Conservation (phyloP, 805 yeast species). For the Metschnikowia cerradonensis region DNA sequence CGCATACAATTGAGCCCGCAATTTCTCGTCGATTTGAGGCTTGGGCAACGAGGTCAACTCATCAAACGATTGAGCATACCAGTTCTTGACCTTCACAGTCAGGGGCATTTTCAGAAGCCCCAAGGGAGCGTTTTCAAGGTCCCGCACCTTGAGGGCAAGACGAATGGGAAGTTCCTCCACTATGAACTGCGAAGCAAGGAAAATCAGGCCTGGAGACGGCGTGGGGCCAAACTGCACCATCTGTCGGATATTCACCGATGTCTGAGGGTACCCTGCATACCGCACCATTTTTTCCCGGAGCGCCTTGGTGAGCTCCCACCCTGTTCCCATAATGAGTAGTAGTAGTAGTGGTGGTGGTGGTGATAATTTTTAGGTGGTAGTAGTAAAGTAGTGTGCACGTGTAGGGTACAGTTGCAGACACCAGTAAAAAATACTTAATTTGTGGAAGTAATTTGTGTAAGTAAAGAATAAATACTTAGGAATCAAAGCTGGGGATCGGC, state of each 20-base stretch:
- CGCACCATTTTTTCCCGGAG: conserved; percentile 54
- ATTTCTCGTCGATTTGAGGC: conserved; percentile 47
- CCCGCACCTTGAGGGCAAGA: conserved; percentile 80
- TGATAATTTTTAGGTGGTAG: too few relatives aligned
- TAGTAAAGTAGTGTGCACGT: too few relatives aligned
- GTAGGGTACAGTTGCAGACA: too few relatives aligned
- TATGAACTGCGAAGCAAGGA: conserved; percentile 78
- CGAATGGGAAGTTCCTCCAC: conserved; percentile 86
- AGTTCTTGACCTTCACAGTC: conserved; percentile 69
- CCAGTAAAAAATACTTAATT: too few relatives aligned
- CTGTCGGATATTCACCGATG: conserved; percentile 78
- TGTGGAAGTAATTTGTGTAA: too few relatives aligned
- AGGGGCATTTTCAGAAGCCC: conserved; percentile 72
- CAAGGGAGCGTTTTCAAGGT: conserved; percentile 73
- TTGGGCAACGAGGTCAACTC: conserved; percentile 65
- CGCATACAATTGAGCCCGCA: conserved; percentile 32
- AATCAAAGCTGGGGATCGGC: too few relatives aligned
- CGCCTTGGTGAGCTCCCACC: conserved; percentile 47
- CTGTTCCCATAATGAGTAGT: conserved; percentile 31
- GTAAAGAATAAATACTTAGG: too few relatives aligned
- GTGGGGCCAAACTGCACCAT: conserved; percentile 88
- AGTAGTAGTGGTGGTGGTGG: background rate
- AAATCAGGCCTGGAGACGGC: conserved; percentile 74
- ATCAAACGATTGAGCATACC: conserved; percentile 90
- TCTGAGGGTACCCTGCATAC: conserved; percentile 73